A percentile compares a stretch with the other conserved stretches of the same genome.
Evolutionary conservation across 805 yeast species (phyloP).

Genomic region (Myxozyma nipponensis): DNA sequence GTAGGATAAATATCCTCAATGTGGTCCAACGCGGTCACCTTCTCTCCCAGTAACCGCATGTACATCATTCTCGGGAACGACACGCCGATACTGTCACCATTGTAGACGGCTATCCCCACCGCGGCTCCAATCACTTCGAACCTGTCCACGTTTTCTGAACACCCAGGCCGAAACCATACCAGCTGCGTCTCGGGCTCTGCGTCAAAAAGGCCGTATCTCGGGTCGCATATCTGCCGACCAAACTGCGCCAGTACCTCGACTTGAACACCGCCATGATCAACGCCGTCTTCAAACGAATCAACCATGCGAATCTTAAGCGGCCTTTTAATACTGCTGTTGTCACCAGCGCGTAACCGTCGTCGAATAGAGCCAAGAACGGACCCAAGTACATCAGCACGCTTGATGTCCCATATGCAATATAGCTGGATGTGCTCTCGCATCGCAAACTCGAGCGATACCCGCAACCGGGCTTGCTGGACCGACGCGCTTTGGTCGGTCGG

Average conservation of each 20-base stretch:
- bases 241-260: conserved; percentile 32
- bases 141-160: conserved; percentile 18
- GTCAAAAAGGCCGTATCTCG: conserved; percentile 24
- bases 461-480: conserved; percentile 1
- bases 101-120: conserved; percentile 34
- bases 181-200: conserved; percentile 21
- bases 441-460: conserved; percentile 7
- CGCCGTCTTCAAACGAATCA: conserved; percentile 32
- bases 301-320: conserved; percentile 33
- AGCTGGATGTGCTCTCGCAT: conserved; percentile 13
- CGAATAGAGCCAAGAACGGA: conserved; percentile 23
- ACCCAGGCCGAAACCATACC: conserved; percentile 32
- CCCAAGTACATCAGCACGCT: conserved; percentile 25
- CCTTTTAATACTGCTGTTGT: conserved; percentile 15
- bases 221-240: conserved; percentile 27
- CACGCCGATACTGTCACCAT: conserved; percentile 33
- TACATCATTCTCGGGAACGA: conserved; percentile 32
- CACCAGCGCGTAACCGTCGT: conserved; percentile 7
- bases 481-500: not conserved
- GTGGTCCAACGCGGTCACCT: conserved; percentile 9
- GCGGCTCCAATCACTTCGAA: conserved; percentile 32
- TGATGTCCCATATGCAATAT: conserved; percentile 25
- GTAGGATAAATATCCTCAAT: conserved; percentile 30
- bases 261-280: conserved; percentile 36
- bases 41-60: conserved; percentile 7